These are phyloP conservation scores for Cerioporus squamosus DNA, from an alignment of 1,284 basidiomycete genomes.

Conservation along the genomic window DNA sequence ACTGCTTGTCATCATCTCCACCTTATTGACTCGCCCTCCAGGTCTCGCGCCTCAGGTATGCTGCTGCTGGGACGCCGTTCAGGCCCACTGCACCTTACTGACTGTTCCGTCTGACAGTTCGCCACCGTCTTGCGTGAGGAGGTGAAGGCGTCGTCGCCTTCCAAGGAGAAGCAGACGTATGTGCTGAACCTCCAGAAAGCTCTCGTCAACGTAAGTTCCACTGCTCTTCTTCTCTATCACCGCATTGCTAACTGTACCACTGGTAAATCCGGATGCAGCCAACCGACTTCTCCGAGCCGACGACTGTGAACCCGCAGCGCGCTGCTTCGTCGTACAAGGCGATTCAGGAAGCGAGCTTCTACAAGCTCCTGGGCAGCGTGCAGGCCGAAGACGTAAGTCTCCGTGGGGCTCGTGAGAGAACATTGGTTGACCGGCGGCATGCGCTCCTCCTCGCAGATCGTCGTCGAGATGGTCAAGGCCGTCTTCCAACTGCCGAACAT, in stretches of 20 bases:
- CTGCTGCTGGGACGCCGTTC: neutral
- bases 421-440: neutral
- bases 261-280: conserved; percentile 26
- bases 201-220: conserved; percentile 47
- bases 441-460: conserved; percentile 24
- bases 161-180: conserved; percentile 47
- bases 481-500: conserved; percentile 51
- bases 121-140: conserved; percentile 52
- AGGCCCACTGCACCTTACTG: neutral
- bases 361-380: conserved; percentile 44
- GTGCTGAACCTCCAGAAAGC: conserved; percentile 54
- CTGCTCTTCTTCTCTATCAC: neutral
- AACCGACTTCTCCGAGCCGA: conserved; percentile 49
- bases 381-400: conserved; percentile 39
- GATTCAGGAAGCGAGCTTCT: conserved; percentile 49
- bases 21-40: neutral
- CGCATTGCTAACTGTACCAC: neutral
- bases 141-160: conserved; percentile 36
- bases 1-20: neutral
- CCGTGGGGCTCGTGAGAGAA: neutral
- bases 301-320: conserved; percentile 43
- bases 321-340: conserved; percentile 42
- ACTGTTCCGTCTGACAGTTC: conserved; percentile 41
- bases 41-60: conserved; percentile 17
- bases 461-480: conserved; percentile 48